These are phyloP conservation scores for Umbelopsis sp. DNA, from an alignment of 192 early-diverging fungal genomes.

Conservation along the genomic window DNA sequence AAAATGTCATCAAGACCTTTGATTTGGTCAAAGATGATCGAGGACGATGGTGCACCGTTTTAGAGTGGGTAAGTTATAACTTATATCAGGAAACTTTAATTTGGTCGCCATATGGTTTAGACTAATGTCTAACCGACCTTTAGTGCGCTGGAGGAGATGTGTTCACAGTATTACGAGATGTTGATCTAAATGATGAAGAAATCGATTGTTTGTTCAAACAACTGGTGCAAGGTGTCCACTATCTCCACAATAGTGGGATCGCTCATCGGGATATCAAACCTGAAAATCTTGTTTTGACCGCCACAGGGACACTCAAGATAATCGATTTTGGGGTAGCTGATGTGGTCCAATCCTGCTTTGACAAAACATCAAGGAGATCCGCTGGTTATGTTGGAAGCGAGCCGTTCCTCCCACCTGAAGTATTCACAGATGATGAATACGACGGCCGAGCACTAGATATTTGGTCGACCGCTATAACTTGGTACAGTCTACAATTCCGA, in stretches of 20 bases:
- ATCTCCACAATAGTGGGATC: constrained; percentile 92
- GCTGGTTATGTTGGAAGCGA: constrained; percentile 88
- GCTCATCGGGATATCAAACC: constrained; percentile 87
- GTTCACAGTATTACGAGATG: constrained; percentile 77
- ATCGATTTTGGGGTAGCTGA: constrained; percentile 97
- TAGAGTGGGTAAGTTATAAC: constrained; percentile 54
- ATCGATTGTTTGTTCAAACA: constrained; percentile 95
- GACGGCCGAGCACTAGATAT: constrained; percentile 89
- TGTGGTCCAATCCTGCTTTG: constrained; percentile 86
- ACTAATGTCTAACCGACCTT: constrained; percentile 40
- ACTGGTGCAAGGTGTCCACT: constrained; percentile 81
- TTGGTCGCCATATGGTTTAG: background rate
- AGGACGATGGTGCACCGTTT: constrained; percentile 81
- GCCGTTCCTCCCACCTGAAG: constrained; percentile 96
- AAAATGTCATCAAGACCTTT: constrained; percentile 91
- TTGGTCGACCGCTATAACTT: constrained; percentile 92
- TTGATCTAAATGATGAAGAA: constrained; percentile 73
- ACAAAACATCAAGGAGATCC: constrained; percentile 66
- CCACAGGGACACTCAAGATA: constrained; percentile 82
- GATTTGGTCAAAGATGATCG: constrained; percentile 94
- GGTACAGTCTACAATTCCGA: constrained; percentile 77
- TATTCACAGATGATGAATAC: constrained; percentile 76
- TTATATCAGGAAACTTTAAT: background rate
- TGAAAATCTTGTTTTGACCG: constrained; percentile 88
- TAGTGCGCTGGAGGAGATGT: constrained; percentile 95